These are phyloP conservation scores for Pythium phragmiticola DNA, from an alignment of 352 stramenopile species.

Conservation along the genomic window DNA sequence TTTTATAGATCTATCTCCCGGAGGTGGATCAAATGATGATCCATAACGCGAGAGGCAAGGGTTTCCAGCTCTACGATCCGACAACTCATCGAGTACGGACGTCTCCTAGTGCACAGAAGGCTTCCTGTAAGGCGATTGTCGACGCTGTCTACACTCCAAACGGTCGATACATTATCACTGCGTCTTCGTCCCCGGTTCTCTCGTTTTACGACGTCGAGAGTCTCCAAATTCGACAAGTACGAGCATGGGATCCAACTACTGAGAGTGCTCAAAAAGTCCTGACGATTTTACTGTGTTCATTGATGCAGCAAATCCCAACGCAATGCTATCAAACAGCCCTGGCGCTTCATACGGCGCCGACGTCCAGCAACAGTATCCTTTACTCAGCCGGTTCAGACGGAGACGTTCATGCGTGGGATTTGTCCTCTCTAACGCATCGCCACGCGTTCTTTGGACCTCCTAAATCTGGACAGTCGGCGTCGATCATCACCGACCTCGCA, in stretches of 20 bases:
- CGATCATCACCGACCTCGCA: slow-evolving; percentile 39
- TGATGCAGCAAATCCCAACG: slow-evolving; percentile 48
- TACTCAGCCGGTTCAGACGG: slow-evolving; percentile 43
- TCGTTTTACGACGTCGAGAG: slow-evolving; percentile 52
- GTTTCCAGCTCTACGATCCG: slow-evolving; percentile 43
- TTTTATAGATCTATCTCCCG: slow-evolving; percentile 24
- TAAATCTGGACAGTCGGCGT: slow-evolving; percentile 6
- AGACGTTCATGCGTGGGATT: slow-evolving; percentile 46
- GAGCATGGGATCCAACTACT: neutral
- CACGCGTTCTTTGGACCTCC: slow-evolving; percentile 41
- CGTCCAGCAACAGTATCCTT: slow-evolving; percentile 14
- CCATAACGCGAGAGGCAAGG: slow-evolving; percentile 30
- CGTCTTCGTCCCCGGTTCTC: slow-evolving; percentile 49
- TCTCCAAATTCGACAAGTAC: slow-evolving; percentile 47
- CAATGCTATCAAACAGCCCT: slow-evolving; percentile 38
- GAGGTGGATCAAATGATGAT: slow-evolving; percentile 36
- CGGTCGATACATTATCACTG: slow-evolving; percentile 46
- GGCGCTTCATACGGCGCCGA: slow-evolving; percentile 13
- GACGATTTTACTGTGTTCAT: too few species aligned
- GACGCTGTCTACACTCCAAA: slow-evolving; percentile 45
- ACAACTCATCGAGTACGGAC: slow-evolving; percentile 21
- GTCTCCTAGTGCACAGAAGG: neutral
- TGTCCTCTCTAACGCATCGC: slow-evolving; percentile 29
- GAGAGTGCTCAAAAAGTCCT: too few species aligned
- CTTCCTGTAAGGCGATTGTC: slow-evolving; percentile 26